phyloP scores from a whole-genome alignment of 495 filamentous ascomycete genomes.

The Sporormia fimetaria region DNA sequence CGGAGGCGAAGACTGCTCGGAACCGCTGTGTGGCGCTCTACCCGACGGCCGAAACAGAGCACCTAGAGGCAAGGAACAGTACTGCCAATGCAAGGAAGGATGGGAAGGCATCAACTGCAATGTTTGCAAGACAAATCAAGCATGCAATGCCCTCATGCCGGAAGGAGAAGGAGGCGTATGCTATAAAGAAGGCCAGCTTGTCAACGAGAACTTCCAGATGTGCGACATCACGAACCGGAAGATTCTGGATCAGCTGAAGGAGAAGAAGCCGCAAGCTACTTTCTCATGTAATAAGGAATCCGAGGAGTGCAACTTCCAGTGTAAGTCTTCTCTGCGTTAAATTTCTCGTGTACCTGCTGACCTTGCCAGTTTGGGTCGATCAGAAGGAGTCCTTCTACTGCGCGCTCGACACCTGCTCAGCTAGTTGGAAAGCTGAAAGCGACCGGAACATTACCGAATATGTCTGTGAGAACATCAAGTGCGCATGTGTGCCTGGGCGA shows the following conservation, averaged over 20 bases:
- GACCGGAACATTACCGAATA: conserved; percentile 74
- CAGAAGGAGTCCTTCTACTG: conserved; percentile 94
- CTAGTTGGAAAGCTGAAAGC: conserved; percentile 52
- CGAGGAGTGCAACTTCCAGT: conserved; percentile 82
- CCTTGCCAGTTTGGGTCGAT: conserved; percentile 72
- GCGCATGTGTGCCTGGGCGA: conserved; percentile 77
- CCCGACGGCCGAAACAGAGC: conserved; percentile 64
- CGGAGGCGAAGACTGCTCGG: conserved; percentile 81
- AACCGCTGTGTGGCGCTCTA: conserved; percentile 82
- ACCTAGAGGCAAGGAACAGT: conserved; percentile 48
- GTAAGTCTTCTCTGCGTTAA: conserved; percentile 36
- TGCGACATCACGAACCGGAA: conserved; percentile 93
- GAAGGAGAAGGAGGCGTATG: conserved; percentile 68
- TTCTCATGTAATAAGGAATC: conserved; percentile 74
- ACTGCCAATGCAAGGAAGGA: conserved; percentile 80
- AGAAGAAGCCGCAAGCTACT: conserved; percentile 78
- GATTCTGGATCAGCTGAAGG: conserved; percentile 76
- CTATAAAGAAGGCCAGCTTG: conserved; percentile 78
- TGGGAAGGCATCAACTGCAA: conserved; percentile 99
- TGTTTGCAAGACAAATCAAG: conserved; percentile 71
- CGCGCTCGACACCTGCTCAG: conserved; percentile 67
- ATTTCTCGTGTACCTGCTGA: conserved; percentile 32
- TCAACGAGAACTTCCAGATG: conserved; percentile 93
- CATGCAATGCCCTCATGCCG: conserved; percentile 78
- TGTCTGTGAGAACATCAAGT: conserved; percentile 69